Percentiles rank a stretch among this genome's conserved stretches.
Conservation (phyloP, 2,329 filamentous ascomycete genomes). For the Aspergillus jensenii region DNA sequence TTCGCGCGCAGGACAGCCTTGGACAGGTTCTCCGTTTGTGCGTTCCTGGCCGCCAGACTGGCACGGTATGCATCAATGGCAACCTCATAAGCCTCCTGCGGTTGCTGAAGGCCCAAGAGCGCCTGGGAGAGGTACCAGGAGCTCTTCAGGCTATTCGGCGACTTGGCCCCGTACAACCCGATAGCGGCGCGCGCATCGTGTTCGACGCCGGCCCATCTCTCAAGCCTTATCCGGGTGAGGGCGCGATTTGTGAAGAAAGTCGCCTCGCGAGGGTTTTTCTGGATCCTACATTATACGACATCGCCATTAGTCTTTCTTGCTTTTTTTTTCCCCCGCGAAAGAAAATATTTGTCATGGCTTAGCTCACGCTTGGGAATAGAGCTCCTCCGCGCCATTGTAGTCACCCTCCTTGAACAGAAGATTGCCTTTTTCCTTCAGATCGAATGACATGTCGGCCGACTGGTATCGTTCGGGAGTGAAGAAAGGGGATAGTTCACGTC, state of each 20-base stretch:
- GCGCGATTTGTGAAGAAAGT: constrained; percentile 87
- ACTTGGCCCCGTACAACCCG: constrained; percentile 54
- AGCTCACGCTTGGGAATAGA: constrained; percentile 47
- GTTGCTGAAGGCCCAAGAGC: constrained; percentile 70
- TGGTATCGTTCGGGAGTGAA: not conserved
- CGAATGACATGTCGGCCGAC: constrained; percentile 31
- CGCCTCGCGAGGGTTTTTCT: constrained; percentile 73
- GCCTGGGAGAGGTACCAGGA: constrained; percentile 82
- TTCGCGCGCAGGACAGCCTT: constrained; percentile 75
- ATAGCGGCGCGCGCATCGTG: constrained; percentile 76
- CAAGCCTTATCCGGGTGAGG: constrained; percentile 74
- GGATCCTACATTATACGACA: constrained; percentile 56
- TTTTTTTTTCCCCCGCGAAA: not conserved
- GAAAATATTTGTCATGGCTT: not conserved
- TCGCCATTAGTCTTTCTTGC: not conserved
- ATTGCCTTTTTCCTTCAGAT: constrained; percentile 47
- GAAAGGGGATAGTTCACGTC: not conserved
- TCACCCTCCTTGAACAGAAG: constrained; percentile 47
- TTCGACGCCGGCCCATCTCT: constrained; percentile 71
- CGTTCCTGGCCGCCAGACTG: constrained; percentile 63
- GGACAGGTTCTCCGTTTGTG: constrained; percentile 69
- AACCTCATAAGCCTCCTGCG: constrained; percentile 69
- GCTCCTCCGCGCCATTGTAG: constrained; percentile 47
- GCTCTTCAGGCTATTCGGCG: constrained; percentile 71
- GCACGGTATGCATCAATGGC: constrained; percentile 72